phyloP scores from a whole-genome alignment of 306 rosid species.

The Lithocarpus polystachyus region DNA sequence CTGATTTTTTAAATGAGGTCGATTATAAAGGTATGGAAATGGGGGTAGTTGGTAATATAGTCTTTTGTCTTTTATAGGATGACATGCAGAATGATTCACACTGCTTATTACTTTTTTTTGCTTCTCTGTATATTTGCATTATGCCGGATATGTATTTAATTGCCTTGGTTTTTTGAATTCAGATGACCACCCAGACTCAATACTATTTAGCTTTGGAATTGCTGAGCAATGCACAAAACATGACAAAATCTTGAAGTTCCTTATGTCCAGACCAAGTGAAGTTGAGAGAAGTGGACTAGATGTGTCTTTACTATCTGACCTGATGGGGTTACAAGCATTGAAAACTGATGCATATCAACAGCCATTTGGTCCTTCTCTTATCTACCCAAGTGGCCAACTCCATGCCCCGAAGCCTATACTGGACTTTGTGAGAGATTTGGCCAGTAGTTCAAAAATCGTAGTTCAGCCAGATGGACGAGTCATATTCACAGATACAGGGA shows the following conservation, averaged over 20 bases:
- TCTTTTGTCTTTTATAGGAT: background rate
- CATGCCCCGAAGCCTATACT: constrained; percentile 47
- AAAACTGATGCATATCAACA: constrained; percentile 31
- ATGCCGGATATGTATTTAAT: constrained; percentile 3
- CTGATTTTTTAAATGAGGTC: background rate
- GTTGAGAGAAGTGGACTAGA: constrained; percentile 37
- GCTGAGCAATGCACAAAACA: constrained; percentile 60
- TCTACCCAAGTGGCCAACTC: constrained; percentile 43
- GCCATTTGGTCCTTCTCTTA: constrained; percentile 45
- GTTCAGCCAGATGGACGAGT: constrained; percentile 69
- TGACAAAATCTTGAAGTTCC: constrained; percentile 51
- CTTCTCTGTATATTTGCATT: constrained; percentile 8
- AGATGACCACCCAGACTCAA: constrained; percentile 45
- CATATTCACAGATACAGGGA: constrained; percentile 49
- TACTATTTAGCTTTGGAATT: constrained; percentile 59
- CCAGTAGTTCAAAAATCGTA: constrained; percentile 48
- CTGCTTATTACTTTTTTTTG: constrained; percentile 5
- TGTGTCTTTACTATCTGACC: constrained; percentile 42
- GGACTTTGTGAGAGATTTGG: constrained; percentile 57
- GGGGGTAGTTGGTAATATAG: background rate
- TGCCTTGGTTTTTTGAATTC: constrained; percentile 26
- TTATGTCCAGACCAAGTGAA: constrained; percentile 52
- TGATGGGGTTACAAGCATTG: constrained; percentile 46
- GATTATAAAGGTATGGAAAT: background rate
- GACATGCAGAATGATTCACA: constrained; percentile 5